Base-by-base conservation (phyloP, 306 rosid species). In the Prunus davidiana region DNA sequence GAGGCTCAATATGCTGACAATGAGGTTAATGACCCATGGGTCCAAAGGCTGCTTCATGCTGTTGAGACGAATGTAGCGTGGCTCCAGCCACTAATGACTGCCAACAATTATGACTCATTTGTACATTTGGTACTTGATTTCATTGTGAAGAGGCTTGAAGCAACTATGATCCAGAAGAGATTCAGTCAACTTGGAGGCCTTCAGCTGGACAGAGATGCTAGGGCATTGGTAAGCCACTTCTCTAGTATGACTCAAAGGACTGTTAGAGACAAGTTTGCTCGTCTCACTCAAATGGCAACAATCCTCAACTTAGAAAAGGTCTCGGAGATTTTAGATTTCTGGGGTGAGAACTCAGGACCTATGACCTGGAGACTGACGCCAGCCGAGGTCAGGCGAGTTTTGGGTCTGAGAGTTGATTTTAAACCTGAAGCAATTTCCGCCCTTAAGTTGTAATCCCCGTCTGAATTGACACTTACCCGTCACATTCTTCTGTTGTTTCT, bases 281-380 rank as follows among this genome's bases (percentile, higher is more conserved):
- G 97, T 38, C 93, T 95, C 65, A 95, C 96, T 12, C 98, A 95
- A 81, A 92, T 89, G 98, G 96, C 97, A 20, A 95, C 97, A 4
- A 89, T 95, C 76, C 89, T 95, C 43, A 95, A 95, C 84, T 89
- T 95, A 76, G 98, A 90, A 81, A 95, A 95, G 89, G 98, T 89
- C 12, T 95, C 97, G 25, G 97, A 92, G 87, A 95, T 95, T 85
- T 87, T 92, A 19, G 98, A 95, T 87, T 92, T 92, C 89, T 95
- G 96, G 98, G 98, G 98, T 46, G 97, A 95, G 88, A 95, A 90
- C 83, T 95, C 98, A 6, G 97, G 98, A 38, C 98, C 98, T 25
- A 92, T 92, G 97, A 92, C 98, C 19, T 95, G 98, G 97, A 92
- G 98, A 74, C 85, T 95, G 63, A 95, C 98, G 41, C 96, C 98